Evolutionary conservation across 495 filamentous ascomycete genomes (phyloP), one percentile per base, ranked within the genome.

Genomic region (Chlorociboria aeruginascens): DNA sequence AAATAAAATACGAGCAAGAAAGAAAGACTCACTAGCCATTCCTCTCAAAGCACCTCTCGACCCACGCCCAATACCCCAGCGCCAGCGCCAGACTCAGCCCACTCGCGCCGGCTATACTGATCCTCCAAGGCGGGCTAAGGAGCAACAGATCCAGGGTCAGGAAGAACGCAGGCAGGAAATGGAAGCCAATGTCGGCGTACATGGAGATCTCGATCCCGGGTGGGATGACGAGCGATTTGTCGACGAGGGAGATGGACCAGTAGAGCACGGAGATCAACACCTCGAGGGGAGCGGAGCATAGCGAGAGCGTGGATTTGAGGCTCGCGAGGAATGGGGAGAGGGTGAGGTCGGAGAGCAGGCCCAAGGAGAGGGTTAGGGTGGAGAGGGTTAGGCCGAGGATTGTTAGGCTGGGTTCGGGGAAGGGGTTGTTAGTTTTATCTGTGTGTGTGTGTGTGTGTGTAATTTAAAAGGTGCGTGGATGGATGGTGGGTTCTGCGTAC

Each of bases 191-290:
- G 60, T 95, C 89, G 64, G 69, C 56, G 7, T 57, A 32, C 25
- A 72, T 61, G n/a, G 66, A 60, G 36, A 78, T 58, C 31, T 61
- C 54, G 14, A 71, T 56, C 20, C 67, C 70, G 1, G 70, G 68
- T 7, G 70, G 69, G 33, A 74, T 53, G 17, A 76, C 62, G 49
- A 77, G 60, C 12, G 44, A 46, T 45, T 77, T 73, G 62, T 89
- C 81, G 52, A 87, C 81, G 40, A 69, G 61, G 14, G 77, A 73
- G 16, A 95, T 68, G 32, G 78, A 71, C 86, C 88, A 93, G 61
- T 95, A 95, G 0, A 95, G 69, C n/a, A 89, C 64, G 59, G 75
- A 85, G 56, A 95, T 85, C 30, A 95, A 62, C 20, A 90, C 77
- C 55, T 86, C 85, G 51, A 95, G 64, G 2, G 89, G 89, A 4